Base-by-base conservation (phyloP, 768 basidiomycete species). In the Dentipellis fragilis region DNA sequence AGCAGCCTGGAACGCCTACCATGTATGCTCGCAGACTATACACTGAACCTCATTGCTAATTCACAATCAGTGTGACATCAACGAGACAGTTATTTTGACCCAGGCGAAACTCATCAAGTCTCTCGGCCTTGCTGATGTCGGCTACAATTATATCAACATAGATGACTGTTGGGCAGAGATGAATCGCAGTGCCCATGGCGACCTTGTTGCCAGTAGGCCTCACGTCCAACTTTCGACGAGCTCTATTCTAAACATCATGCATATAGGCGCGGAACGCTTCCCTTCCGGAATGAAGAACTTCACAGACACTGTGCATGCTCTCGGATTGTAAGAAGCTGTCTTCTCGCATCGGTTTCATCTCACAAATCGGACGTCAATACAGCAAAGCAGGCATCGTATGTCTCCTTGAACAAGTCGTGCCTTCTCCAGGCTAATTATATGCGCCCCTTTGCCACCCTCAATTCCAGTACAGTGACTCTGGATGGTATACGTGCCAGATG, bases 131-230 rank as follows among this genome's bases (percentile, higher is more conserved):
- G 42, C 68, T 60, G 81, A 78, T 54, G n/a, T n/a, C n/a, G 83
- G 83, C 1, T 85, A 85, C 61, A 69, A 73, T 54, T 73, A 80
- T 59, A 68, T 85, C 56, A 84, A 82, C 54, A 64, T 85, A 23
- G 83, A 85, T 55, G 83, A 85, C 56, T 85, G 83, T 59, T 85
- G 81, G 59, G 76, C 83, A 2, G 77, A 80, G 66, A 83, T 77
- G 61, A 63, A 78, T 48, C 73, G 83, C 38, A 80, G 67, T 55
- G 59, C 70, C 4, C 57, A 63, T 9, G 83, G 83, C 1, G 71
- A 80, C 59, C 78, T 85, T n/a, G 72, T 82, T 50, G 80, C 78
- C 35, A 73, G 83, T 81, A 50, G 23, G 74, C 63, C 23, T n/a
- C 2, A 47, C 37, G 51, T 36, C 7, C 8, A 9, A 50, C 3